Evolutionary conservation across 176 grass and related monocot genomes (phyloP), one percentile per base, ranked within the genome.

Genomic region (Ensete glaucum): DNA sequence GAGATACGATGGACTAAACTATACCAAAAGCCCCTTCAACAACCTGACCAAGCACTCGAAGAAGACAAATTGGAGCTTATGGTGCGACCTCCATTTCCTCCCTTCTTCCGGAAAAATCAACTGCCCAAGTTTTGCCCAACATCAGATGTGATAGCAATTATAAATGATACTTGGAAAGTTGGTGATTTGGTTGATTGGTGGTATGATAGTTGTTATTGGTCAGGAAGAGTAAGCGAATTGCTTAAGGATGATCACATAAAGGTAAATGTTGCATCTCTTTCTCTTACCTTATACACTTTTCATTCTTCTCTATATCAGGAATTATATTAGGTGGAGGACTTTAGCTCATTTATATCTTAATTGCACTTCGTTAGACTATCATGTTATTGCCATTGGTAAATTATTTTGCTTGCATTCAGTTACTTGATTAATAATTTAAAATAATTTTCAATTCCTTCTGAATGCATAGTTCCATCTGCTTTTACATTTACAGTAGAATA

Each of bases 41-140:
- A 78, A 75, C 71, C 80, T 64, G 67, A 54, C 79, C 34, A 51
- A 11, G 2, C 26, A 70, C n/a, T 10, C 62, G 29, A 24, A 53
- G 11, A 70, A 27, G 60, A 2, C 11, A 72, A 52, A 53, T 66
- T 64, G 66, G 50, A 92, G 54, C 62, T 86, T 67, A 88, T 92
- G 83, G n/a, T 92, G 64, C 76, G 89, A 19, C 89, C 89, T 84
- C 14, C 78, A 12, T 92, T 86, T 86, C 89, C 89, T 82, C 76
- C 73, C 56, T 80, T 74, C 77, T 84, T 80, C 74, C 58, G 8
- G 79, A 62, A 55, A 52, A 59, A 75, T 71, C 68, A 92, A 78
- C 52, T 67, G 63, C 83, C 79, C 52, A 73, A 80, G 56, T 15
- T 27, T 59, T 54, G 69, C 3, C 64, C 76, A 65, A 52, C 67